A percentile compares a stretch with the other conserved stretches of the same genome.
phyloP scores from a whole-genome alignment of 2,329 filamentous ascomycete species.

The Monosporascus sp. region DNA sequence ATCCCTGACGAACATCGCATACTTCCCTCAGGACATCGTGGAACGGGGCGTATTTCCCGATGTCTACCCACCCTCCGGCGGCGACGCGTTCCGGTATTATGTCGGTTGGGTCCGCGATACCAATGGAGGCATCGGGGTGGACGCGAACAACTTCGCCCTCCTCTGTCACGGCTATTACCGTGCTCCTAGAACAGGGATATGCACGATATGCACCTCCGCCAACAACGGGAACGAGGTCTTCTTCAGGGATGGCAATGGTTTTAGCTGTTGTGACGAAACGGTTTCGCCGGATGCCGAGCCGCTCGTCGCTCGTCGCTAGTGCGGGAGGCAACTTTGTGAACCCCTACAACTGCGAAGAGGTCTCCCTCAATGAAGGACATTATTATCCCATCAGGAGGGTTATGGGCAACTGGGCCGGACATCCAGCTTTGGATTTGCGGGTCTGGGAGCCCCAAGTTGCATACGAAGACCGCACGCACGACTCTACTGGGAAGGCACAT shows the following conservation, averaged over 20 bases:
- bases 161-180: neutral
- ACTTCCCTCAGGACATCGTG: neutral
- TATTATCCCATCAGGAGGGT: constrained; percentile 1
- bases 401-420: neutral
- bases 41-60: neutral
- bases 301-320: constrained; percentile 1
- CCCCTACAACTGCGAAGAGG: neutral
- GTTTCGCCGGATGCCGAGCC: neutral
- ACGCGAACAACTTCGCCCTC: constrained; percentile 4
- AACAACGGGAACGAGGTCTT: constrained; percentile 2
- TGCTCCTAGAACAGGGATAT: neutral
- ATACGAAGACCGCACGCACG: neutral
- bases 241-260: neutral
- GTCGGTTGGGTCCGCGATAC: constrained; percentile 1
- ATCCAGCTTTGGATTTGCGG: neutral
- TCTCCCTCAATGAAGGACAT: neutral
- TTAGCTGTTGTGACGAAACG: neutral
- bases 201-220: neutral
- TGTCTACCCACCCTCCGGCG: neutral
- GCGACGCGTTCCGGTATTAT: neutral
- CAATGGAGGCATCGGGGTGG: constrained; percentile 1
- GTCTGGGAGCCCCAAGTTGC: neutral
- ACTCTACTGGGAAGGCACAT: neutral
- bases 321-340: neutral
- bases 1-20: neutral